phyloP scores from a whole-genome alignment of 2,329 filamentous ascomycete genomes.

The Orbilia brochopaga region DNA sequence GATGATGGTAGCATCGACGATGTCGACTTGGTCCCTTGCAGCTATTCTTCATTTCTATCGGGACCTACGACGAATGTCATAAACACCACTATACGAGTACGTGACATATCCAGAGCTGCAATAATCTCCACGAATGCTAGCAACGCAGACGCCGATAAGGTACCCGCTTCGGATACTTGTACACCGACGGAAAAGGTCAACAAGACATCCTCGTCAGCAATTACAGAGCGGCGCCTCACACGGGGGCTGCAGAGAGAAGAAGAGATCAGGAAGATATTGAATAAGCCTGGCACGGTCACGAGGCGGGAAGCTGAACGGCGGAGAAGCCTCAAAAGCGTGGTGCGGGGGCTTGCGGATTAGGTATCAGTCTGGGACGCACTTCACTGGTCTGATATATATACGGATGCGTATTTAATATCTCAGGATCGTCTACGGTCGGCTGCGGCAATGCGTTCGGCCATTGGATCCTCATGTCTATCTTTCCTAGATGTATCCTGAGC shows the following conservation, averaged over 20 bases:
- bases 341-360: constrained; percentile 19
- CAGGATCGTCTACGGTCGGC: no score
- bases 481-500: no score
- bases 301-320: constrained; percentile 34
- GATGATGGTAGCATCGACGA: constrained; percentile 26
- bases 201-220: neutral
- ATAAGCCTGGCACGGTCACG: constrained; percentile 32
- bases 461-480: no score
- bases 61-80: neutral
- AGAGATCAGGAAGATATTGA: constrained; percentile 30
- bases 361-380: no score
- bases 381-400: neutral
- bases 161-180: neutral
- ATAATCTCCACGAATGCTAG: no score
- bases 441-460: no score
- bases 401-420: neutral
- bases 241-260: constrained; percentile 40
- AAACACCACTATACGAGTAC: neutral
- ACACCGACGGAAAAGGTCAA: constrained; percentile 9
- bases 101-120: neutral
- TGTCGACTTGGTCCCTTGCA: constrained; percentile 23
- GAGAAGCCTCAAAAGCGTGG: constrained; percentile 33
- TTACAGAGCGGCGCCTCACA: constrained; percentile 25
- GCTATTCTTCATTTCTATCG: no score
- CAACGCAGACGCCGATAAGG: neutral